Percentiles rank a stretch among this genome's conserved stretches.
Evolutionary conservation across 495 filamentous ascomycete genomes (phyloP).

Genomic region (Pseudevernia furfuracea): DNA sequence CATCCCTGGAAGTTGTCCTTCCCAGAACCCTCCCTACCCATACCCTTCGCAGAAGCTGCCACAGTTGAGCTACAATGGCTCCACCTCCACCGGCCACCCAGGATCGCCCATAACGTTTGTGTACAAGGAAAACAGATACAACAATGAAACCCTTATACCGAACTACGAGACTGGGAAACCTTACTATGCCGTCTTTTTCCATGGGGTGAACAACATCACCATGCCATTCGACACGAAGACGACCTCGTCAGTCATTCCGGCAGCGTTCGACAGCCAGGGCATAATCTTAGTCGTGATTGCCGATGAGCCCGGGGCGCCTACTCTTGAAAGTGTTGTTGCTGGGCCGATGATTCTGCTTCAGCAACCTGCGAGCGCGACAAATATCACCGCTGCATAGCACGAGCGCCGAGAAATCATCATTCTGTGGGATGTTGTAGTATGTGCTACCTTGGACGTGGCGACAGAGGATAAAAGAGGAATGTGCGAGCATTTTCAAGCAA

Average conservation of each 20-base stretch:
- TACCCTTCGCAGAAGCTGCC: constrained; percentile 8
- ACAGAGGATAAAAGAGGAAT: too few species aligned
- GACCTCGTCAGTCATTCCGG: constrained; percentile 8
- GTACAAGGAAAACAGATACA: constrained; percentile 6
- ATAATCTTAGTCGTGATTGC: constrained; percentile 7
- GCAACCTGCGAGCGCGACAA: constrained; percentile 4
- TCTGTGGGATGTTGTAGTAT: background rate
- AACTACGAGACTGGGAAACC: background rate
- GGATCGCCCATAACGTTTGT: constrained; percentile 14
- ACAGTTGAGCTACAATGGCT: constrained; percentile 5
- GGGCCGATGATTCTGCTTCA: constrained; percentile 9
- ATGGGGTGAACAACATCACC: constrained; percentile 8
- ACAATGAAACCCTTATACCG: background rate
- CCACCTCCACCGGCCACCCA: constrained; percentile 10
- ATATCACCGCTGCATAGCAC: background rate
- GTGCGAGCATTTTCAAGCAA: too few species aligned
- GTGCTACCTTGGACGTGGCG: too few species aligned
- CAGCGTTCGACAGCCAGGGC: background rate
- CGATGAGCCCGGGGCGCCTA: constrained; percentile 8
- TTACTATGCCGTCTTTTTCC: constrained; percentile 13
- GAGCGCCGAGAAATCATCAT: background rate
- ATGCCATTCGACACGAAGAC: constrained; percentile 3
- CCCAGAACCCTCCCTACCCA: constrained; percentile 4
- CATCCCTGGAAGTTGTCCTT: constrained; percentile 7
- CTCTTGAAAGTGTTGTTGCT: constrained; percentile 10